Evolutionary conservation across 768 basidiomycete species (phyloP).

Genomic region (Naganishia onofrii): DNA sequence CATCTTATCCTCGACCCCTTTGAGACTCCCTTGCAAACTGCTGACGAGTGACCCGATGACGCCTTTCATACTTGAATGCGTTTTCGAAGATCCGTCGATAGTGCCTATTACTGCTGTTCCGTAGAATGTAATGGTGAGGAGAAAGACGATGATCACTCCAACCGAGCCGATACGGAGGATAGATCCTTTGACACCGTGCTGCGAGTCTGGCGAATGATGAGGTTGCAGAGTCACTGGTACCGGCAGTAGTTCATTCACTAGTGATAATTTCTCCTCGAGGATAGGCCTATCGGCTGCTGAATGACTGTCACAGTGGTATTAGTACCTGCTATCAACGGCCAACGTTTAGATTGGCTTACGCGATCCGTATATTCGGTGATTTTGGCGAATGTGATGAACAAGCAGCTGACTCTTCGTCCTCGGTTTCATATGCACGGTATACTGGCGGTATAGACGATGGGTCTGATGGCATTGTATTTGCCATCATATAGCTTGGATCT

Average conservation of each 20-base stretch:
- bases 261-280: slow-evolving; percentile 30
- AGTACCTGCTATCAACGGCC: neutral
- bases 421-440: neutral
- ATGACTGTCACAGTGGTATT: neutral
- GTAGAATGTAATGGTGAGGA: slow-evolving; percentile 34
- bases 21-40: slow-evolving; percentile 4
- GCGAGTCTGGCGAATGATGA: neutral
- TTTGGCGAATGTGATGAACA: neutral
- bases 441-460: neutral
- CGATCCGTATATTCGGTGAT: neutral
- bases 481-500: neutral
- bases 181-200: slow-evolving; percentile 15
- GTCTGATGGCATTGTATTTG: neutral
- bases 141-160: slow-evolving; percentile 38
- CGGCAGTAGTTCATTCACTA: slow-evolving; percentile 41
- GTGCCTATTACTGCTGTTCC: slow-evolving; percentile 12
- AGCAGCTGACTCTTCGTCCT: neutral
- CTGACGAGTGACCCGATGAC: slow-evolving; percentile 15
- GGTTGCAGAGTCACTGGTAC: slow-evolving; percentile 18
- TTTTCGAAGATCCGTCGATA: neutral
- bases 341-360: neutral
- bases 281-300: neutral
- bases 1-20: slow-evolving; percentile 7
- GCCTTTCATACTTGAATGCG: slow-evolving; percentile 1
- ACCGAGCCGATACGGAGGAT: slow-evolving; percentile 36